phyloP scores from a whole-genome alignment of 768 basidiomycete species.

The Suillus clintonianus region DNA sequence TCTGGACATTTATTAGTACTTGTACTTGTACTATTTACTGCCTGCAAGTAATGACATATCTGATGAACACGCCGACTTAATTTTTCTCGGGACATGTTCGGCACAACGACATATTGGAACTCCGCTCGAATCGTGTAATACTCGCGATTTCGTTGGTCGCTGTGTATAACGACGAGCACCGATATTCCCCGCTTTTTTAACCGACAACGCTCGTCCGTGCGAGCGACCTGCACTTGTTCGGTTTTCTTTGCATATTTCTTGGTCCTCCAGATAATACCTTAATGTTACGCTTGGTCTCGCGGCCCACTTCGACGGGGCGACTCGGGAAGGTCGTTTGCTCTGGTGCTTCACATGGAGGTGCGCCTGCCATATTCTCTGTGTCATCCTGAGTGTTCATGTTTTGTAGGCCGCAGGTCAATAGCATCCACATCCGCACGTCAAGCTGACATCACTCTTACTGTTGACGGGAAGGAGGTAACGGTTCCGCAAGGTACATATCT shows the following conservation, averaged over 20 bases:
- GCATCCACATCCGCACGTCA: slow-evolving; percentile 64
- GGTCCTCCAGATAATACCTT: slow-evolving; percentile 18
- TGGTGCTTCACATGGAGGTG: slow-evolving; percentile 39
- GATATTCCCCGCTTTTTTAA: slow-evolving; percentile 16
- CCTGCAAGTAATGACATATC: background rate
- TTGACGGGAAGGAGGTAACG: slow-evolving; percentile 96
- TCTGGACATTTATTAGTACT: background rate
- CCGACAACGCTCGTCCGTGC: slow-evolving; percentile 14
- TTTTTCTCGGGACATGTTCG: background rate
- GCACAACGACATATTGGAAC: slow-evolving; percentile 12
- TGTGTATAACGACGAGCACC: slow-evolving; percentile 46
- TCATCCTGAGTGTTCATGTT: slow-evolving; percentile 4
- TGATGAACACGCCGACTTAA: background rate
- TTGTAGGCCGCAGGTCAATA: slow-evolving; percentile 59
- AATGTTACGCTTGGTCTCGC: slow-evolving; percentile 75
- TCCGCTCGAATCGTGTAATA: slow-evolving; percentile 22
- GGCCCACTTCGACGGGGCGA: slow-evolving; percentile 66
- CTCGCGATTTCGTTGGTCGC: slow-evolving; percentile 31
- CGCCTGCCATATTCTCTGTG: background rate
- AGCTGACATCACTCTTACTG: slow-evolving; percentile 87
- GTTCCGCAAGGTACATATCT: slow-evolving; percentile 82
- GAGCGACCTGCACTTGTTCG: slow-evolving; percentile 16
- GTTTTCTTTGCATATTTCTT: slow-evolving; percentile 22
- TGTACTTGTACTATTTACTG: slow-evolving; percentile 6
- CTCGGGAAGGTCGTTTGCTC: slow-evolving; percentile 63